These are phyloP conservation scores for Colletotrichum coccodes DNA, from an alignment of 2,329 filamentous ascomycete genomes.

Conservation along the genomic window DNA sequence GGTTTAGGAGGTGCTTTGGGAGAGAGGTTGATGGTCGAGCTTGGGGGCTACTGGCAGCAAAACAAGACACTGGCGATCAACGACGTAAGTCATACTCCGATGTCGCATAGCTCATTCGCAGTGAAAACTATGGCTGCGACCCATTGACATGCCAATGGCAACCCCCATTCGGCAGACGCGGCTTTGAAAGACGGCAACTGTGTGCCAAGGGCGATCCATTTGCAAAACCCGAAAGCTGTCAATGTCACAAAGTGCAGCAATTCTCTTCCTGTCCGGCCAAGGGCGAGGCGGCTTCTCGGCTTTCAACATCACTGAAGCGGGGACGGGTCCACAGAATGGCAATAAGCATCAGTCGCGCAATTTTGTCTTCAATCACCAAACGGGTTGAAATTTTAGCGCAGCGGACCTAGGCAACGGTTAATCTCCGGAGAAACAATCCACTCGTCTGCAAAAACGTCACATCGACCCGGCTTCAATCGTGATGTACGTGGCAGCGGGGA, in stretches of 20 bases:
- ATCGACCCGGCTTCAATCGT: neutral
- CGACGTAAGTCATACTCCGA: no score
- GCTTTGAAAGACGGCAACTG: neutral
- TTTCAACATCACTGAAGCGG: neutral
- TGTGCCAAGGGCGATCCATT: neutral
- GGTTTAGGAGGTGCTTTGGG: neutral
- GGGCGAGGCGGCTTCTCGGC: neutral
- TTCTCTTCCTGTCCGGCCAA: neutral
- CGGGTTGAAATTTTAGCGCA: neutral
- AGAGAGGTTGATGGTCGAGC: no score
- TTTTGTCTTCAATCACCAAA: neutral
- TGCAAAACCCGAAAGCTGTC: neutral
- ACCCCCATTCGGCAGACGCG: neutral
- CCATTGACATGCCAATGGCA: neutral
- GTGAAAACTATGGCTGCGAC: no score
- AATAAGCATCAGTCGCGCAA: constrained; percentile 8
- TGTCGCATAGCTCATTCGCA: neutral
- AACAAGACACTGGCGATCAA: no score
- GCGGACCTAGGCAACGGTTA: neutral
- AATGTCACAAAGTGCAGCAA: neutral
- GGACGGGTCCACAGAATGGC: neutral
- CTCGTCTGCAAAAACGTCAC: neutral
- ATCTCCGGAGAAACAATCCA: neutral
- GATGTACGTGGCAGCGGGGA: neutral
- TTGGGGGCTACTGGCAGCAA: no score